phyloP scores from a whole-genome alignment of 2,329 filamentous ascomycete genomes.

The Fusarium sp. region DNA sequence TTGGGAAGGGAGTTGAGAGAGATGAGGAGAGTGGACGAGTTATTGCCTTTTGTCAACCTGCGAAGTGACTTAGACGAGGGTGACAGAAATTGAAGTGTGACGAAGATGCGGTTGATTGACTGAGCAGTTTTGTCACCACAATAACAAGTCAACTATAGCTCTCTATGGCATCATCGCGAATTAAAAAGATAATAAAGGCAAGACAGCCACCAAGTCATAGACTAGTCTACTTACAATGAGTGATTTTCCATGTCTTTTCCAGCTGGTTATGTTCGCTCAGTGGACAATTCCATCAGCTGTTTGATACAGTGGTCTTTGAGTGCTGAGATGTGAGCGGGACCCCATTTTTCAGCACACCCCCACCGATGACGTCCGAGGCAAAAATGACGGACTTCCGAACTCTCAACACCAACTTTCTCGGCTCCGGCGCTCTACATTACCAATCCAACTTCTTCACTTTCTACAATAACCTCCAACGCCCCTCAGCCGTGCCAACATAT shows the following conservation, averaged over 20 bases:
- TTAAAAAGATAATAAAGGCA: background rate
- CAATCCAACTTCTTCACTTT: conserved; percentile 23
- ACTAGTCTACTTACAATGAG: background rate
- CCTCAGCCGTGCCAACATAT: rapidly evolving
- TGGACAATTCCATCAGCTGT: background rate
- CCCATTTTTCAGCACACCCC: conserved; percentile 1
- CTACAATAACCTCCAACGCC: background rate
- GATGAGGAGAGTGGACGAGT: conserved; percentile 54
- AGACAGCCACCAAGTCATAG: background rate
- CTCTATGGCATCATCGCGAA: no score
- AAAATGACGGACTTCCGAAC: conserved; percentile 44
- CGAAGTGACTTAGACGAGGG: background rate
- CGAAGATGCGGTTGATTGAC: rapidly evolving
- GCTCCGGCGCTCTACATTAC: conserved; percentile 21
- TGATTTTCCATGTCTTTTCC: background rate
- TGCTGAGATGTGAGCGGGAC: background rate
- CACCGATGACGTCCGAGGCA: conserved; percentile 51
- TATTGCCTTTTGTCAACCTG: conserved; percentile 38
- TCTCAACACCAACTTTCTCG: conserved; percentile 41
- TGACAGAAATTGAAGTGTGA: background rate
- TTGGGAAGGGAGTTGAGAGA: conserved; percentile 57
- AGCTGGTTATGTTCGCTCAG: background rate
- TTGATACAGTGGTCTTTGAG: background rate
- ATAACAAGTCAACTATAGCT: background rate
- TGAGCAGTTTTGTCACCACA: rapidly evolving